A percentile compares a stretch with the other conserved stretches of the same genome.
Evolutionary conservation across 73 alveolate genomes (phyloP).

Genomic region (Paramecium tetraurelia): DNA sequence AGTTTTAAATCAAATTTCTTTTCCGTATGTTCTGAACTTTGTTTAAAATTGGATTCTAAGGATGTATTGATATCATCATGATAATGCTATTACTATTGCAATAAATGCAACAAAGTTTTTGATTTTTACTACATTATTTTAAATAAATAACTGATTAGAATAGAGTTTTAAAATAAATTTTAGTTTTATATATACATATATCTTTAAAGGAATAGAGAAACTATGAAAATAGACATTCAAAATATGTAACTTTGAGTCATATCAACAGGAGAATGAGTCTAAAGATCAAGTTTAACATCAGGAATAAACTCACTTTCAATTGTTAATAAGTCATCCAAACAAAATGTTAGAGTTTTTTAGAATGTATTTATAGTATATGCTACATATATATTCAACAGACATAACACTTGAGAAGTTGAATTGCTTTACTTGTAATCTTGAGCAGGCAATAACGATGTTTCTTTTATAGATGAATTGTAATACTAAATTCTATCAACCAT

Average conservation of each 20-base stretch:
- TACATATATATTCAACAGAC: neutral
- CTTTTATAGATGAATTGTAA: neutral
- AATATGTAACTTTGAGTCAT: conserved; percentile 34
- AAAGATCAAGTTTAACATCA: neutral
- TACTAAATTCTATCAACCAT: conserved; percentile 13
- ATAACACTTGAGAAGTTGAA: neutral
- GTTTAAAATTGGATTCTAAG: neutral
- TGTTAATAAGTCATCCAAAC: conserved; percentile 27
- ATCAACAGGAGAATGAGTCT: neutral
- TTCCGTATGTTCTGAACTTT: conserved; percentile 28
- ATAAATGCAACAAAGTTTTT: neutral
- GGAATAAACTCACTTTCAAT: neutral
- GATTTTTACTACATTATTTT: conserved; percentile 42
- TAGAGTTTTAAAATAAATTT: neutral
- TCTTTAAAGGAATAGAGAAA: neutral
- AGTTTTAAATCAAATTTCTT: conserved; percentile 21
- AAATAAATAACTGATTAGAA: conserved; percentile 39
- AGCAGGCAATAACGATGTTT: neutral
- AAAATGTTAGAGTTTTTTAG: neutral
- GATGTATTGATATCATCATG: conserved; percentile 24
- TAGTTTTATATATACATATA: neutral
- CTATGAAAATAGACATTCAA: neutral
- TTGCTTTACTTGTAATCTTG: neutral
- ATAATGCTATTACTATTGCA: neutral
- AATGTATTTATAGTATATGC: neutral